Percentiles rank a stretch among this genome's conserved stretches.
Conservation (phyloP, 129 eudicot species). For the Tagetes erecta region DNA sequence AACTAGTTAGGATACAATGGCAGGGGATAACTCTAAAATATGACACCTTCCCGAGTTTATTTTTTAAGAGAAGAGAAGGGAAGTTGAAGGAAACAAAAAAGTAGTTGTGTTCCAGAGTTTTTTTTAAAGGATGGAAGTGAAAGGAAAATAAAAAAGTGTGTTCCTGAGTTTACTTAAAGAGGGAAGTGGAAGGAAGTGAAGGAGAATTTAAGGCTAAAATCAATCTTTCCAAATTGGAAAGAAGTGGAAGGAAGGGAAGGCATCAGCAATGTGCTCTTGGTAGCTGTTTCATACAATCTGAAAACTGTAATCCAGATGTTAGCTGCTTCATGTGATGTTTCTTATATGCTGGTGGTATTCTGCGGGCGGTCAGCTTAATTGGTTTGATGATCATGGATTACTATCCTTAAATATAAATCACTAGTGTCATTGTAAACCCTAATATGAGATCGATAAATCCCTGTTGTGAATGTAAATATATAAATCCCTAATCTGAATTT, state of each 20-base stretch:
- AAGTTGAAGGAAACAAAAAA: too few species aligned
- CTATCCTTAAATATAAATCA: background rate
- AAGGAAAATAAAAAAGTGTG: too few species aligned
- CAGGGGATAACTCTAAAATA: background rate
- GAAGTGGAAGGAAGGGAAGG: too few species aligned
- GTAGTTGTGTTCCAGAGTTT: too few species aligned
- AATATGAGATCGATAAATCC: background rate
- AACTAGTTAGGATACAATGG: background rate
- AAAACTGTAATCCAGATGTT: background rate
- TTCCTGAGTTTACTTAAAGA: too few species aligned
- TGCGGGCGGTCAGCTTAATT: background rate
- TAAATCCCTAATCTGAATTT: background rate
- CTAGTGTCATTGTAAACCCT: background rate
- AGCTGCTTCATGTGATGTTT: background rate
- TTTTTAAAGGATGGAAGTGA: too few species aligned
- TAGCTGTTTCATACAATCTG: background rate
- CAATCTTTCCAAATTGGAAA: too few species aligned
- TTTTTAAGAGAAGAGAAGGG: too few species aligned
- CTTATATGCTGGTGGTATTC: background rate
- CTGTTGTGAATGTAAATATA: background rate
- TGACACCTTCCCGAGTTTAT: too few species aligned
- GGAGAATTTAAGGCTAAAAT: too few species aligned
- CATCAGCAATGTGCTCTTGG: background rate
- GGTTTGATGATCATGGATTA: constrained; percentile 1
- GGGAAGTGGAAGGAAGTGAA: too few species aligned